A percentile compares a stretch with the other conserved stretches of the same genome.
These are phyloP conservation scores for Tuber microsphaerosporum DNA, from an alignment of 495 filamentous ascomycete species.

Conservation along the genomic window DNA sequence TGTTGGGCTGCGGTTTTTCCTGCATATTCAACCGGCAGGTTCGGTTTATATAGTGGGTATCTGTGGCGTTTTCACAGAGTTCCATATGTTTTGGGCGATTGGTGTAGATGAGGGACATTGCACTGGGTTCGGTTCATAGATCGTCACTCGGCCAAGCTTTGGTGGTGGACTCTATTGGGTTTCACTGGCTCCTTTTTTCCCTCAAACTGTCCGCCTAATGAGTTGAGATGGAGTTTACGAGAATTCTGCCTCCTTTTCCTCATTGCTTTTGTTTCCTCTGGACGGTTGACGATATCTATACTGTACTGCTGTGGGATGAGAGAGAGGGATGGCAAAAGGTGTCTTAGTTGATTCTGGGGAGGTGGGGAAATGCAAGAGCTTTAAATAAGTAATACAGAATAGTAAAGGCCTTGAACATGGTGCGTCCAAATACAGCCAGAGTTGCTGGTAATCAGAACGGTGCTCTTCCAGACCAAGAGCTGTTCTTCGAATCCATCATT, in stretches of 20 bases:
- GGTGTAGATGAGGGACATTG: neutral
- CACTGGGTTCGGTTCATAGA: neutral
- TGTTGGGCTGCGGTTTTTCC: neutral
- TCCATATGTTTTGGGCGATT: neutral
- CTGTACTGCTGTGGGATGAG: neutral
- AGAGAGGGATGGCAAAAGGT: neutral
- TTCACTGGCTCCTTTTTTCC: too few relatives aligned
- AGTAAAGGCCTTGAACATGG: neutral
- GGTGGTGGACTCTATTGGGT: too few relatives aligned
- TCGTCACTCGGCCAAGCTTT: neutral
- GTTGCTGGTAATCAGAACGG: too few relatives aligned
- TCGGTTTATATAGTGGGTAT: neutral
- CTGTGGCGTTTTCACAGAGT: neutral
- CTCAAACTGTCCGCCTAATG: too few relatives aligned
- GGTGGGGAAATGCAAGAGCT: neutral
- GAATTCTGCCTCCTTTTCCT: too few relatives aligned
- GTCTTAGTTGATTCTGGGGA: neutral
- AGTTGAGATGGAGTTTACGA: too few relatives aligned
- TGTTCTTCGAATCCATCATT: too few relatives aligned
- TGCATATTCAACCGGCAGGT: neutral
- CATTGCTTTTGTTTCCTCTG: too few relatives aligned
- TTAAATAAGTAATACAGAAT: neutral
- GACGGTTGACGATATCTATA: too few relatives aligned
- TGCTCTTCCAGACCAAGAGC: too few relatives aligned
- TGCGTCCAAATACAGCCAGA: neutral